A percentile compares a stretch with the other conserved stretches of the same genome.
Evolutionary conservation across 352 stramenopile species (phyloP).

Genomic region (Phytophthora europaea): DNA sequence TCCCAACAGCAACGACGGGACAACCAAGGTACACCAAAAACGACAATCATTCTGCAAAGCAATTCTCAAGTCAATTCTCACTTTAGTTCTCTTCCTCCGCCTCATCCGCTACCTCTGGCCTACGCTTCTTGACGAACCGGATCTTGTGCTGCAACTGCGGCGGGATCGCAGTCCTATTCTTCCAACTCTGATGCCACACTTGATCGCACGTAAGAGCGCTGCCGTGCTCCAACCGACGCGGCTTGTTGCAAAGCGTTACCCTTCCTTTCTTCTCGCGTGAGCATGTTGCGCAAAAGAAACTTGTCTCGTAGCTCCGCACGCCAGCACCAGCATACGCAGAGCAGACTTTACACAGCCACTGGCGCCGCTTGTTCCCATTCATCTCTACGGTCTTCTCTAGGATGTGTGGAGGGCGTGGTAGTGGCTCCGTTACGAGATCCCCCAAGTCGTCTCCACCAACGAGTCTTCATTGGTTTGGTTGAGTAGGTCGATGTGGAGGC

Average conservation of each 20-base stretch:
- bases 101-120: background rate
- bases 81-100: background rate
- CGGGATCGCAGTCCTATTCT: slow-evolving; percentile 15
- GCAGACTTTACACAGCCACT: slow-evolving; percentile 40
- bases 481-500: slow-evolving; percentile 10
- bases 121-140: slow-evolving; percentile 11
- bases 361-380: slow-evolving; percentile 22
- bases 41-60: too few species aligned
- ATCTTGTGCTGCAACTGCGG: slow-evolving; percentile 22
- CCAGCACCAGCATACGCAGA: slow-evolving; percentile 15
- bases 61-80: too few species aligned
- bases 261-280: slow-evolving; percentile 5
- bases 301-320: slow-evolving; percentile 26
- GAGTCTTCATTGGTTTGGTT: slow-evolving; percentile 17
- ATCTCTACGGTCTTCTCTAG: slow-evolving; percentile 23
- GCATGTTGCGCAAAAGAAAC: slow-evolving; percentile 24
- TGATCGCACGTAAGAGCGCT: slow-evolving; percentile 16
- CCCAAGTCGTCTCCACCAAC: slow-evolving; percentile 5
- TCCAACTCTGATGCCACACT: slow-evolving; percentile 30
- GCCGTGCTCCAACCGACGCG: background rate
- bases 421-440: slow-evolving; percentile 12
- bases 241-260: slow-evolving; percentile 22
- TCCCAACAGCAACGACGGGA: too few species aligned
- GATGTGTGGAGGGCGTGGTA: background rate
- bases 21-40: too few species aligned